Percentiles rank a stretch among this genome's conserved stretches.
Conservation (phyloP, 2,329 filamentous ascomycete genomes). For the Cercospora sp. region DNA sequence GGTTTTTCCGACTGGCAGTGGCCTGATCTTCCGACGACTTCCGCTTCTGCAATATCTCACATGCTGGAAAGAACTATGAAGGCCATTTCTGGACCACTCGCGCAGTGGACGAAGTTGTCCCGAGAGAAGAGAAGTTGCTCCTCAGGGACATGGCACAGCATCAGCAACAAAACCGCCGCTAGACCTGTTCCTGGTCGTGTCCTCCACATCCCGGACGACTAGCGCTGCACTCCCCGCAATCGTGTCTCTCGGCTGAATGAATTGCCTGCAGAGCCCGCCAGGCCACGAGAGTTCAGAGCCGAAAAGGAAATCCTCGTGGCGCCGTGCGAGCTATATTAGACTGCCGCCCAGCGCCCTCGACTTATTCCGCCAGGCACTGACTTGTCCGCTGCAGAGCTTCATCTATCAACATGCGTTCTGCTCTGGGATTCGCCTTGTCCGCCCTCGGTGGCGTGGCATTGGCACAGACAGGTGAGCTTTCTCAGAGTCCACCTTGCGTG, state of each 20-base stretch:
- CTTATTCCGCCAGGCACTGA: not conserved
- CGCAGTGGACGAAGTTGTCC: not conserved
- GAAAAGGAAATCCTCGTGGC: not conserved
- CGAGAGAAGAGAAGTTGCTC: not conserved
- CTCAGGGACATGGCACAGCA: not conserved
- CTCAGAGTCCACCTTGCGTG: too few relatives aligned
- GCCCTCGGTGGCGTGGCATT: not conserved
- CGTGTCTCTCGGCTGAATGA: not conserved
- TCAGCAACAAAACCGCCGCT: constrained; percentile 1
- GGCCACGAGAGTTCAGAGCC: not conserved
- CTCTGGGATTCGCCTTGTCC: not conserved
- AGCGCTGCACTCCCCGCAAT: constrained; percentile 2
- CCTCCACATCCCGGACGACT: constrained; percentile 16
- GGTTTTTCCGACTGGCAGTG: not conserved
- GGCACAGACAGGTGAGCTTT: constrained; percentile 12
- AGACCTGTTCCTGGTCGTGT: not conserved
- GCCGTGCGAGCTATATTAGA: not conserved
- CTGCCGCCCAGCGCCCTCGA: not conserved
- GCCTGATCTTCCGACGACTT: too few relatives aligned
- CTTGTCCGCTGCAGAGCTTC: not conserved
- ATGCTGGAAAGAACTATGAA: too few relatives aligned
- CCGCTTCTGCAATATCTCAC: too few relatives aligned
- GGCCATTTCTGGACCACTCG: too few relatives aligned
- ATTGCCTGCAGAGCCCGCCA: constrained; percentile 5
- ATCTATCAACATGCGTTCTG: not conserved